A percentile compares a stretch with the other conserved stretches of the same genome.
Evolutionary conservation across 2,329 filamentous ascomycete species (phyloP).

Genomic region (Trichoderma atroviride): DNA sequence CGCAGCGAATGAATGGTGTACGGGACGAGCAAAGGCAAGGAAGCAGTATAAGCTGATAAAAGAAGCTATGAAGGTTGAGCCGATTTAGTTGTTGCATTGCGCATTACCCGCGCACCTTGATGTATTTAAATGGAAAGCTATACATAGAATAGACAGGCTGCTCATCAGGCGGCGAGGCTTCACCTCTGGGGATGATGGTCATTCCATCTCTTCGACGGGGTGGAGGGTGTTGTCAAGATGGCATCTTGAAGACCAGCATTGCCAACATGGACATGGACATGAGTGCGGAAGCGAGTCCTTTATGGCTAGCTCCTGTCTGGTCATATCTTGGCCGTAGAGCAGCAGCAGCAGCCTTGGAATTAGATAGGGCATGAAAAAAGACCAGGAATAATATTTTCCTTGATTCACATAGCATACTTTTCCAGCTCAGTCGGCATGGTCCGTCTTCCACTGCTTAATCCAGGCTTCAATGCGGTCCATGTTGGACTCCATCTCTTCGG

Average conservation of each 20-base stretch:
- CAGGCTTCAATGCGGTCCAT: slow-evolving; percentile 81
- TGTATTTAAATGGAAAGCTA: slow-evolving; percentile 8
- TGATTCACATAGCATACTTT: not conserved
- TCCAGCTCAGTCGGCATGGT: slow-evolving; percentile 44
- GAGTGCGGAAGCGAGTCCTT: not conserved
- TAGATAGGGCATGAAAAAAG: not conserved
- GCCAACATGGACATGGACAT: not conserved
- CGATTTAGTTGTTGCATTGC: not conserved
- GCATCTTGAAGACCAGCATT: not conserved
- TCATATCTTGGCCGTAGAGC: not conserved
- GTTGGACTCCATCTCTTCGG: slow-evolving; percentile 86
- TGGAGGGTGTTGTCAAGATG: not conserved
- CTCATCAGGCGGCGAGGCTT: not conserved
- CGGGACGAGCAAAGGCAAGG: slow-evolving; percentile 73
- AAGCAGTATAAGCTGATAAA: slow-evolving; percentile 42
- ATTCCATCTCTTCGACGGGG: not conserved
- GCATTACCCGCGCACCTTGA: not conserved
- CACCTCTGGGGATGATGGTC: not conserved
- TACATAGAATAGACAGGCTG: slow-evolving; percentile 11
- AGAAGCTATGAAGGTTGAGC: slow-evolving; percentile 6
- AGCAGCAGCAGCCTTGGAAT: not conserved
- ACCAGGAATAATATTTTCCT: not conserved
- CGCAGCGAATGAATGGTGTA: slow-evolving; percentile 57
- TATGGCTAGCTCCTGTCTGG: not conserved
- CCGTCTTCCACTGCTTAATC: slow-evolving; percentile 79